Evolutionary conservation across 495 filamentous ascomycete genomes (phyloP), one percentile per base, ranked within the genome.

Genomic region (Podospora conica): DNA sequence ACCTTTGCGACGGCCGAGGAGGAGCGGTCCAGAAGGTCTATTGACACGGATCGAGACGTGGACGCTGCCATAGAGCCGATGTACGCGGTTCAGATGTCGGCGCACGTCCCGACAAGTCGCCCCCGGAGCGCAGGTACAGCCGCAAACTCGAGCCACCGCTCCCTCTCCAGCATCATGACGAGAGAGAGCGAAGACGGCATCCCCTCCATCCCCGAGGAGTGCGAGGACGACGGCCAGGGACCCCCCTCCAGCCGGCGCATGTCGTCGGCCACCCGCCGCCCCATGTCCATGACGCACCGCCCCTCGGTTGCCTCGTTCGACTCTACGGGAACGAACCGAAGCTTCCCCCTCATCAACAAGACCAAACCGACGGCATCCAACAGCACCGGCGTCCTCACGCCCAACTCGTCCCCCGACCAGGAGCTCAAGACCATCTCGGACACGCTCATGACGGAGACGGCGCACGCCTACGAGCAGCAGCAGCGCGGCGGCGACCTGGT

Each of bases 1-100:
- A 90, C 91, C 0, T 97, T 95, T 78, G 90, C 88, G 15, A 96
- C 93, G 0, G 93, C 93, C 29, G 86, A 81, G 0, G 93, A 96
- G 77, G 88, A 85, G 0, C 71, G 77, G 7, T 75, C 69, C 8
- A 78, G 73, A 23, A 74, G 66, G 54, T 76, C 74, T 12, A 55
- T 61, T 22, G 60, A 69, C 28, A 60, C 48, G 12, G 64, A 48
- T 29, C 56, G 65, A 9, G 72, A 69, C 18, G 65, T 67, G 20
- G 63, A 65, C 20, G 33, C 56, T 3, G 48, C 57, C n/a, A 65
- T 60, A n/a, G 71, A 70, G 18, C 61, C 56, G 10, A n/a, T 55
- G 3, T 66, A 60, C 8, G 66, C 54, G 7, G 60, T 69, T 23
- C 59, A 58, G 2, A 66, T 69, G 54, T 67, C 70, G 61, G 55